These are phyloP conservation scores for Cladosporium sp. DNA, from an alignment of 2,329 filamentous ascomycete genomes.

Conservation along the genomic window DNA sequence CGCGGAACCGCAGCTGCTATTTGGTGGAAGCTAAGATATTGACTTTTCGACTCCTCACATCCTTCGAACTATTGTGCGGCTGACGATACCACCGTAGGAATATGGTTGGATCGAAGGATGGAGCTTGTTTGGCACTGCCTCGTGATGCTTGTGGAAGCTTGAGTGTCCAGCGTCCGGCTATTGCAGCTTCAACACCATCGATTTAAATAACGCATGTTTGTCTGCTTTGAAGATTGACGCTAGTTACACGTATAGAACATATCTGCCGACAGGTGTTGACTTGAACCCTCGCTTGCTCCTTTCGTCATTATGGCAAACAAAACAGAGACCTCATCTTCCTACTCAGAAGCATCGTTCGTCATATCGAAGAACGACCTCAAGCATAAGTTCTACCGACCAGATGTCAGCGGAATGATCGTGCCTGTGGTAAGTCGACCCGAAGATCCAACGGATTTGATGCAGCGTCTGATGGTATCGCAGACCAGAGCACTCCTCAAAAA, in stretches of 20 bases:
- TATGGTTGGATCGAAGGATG: background rate
- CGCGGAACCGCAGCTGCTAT: background rate
- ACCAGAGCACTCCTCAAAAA: conserved; percentile 41
- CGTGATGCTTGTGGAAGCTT: background rate
- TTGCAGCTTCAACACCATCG: background rate
- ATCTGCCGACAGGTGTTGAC: background rate
- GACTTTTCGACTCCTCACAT: background rate
- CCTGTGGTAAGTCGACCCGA: conserved; percentile 28
- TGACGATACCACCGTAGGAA: background rate
- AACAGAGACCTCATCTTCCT: background rate
- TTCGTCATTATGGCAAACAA: background rate
- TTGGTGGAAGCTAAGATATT: background rate
- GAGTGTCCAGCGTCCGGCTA: background rate
- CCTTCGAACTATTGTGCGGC: background rate
- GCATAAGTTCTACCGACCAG: conserved; percentile 13
- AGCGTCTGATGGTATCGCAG: background rate
- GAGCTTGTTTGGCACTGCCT: background rate
- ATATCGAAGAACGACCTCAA: conserved; percentile 5
- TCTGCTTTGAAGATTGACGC: background rate
- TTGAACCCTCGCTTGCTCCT: background rate
- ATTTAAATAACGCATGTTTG: background rate
- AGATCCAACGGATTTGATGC: background rate
- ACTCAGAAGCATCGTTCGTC: conserved; percentile 20
- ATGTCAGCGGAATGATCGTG: conserved; percentile 14
- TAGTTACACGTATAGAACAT: no score